A percentile compares a stretch with the other conserved stretches of the same genome.
Conservation (phyloP, 2,329 filamentous ascomycete species). For the Cercospora beticola region DNA sequence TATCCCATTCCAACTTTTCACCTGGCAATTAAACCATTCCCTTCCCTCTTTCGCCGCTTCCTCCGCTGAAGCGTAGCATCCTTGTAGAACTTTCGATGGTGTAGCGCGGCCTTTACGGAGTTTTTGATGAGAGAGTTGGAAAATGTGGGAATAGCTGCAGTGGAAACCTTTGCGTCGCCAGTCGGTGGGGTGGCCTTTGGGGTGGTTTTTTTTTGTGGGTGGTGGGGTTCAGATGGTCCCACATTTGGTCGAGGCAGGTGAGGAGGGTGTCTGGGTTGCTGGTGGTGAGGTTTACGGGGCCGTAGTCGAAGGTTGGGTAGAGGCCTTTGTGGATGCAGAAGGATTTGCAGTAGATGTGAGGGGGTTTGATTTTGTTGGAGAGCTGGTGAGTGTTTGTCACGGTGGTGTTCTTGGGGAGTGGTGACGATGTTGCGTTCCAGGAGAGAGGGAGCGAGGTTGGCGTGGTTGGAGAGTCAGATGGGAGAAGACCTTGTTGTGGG, state of each 20-base stretch:
- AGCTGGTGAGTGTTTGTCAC: neutral
- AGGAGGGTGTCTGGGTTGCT: neutral
- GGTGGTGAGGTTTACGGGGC: neutral
- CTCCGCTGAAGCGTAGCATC: neutral
- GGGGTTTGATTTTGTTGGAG: neutral
- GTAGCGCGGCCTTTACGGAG: neutral
- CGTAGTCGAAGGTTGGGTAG: neutral
- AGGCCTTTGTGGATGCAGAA: neutral
- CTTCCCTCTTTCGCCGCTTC: neutral
- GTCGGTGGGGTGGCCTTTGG: neutral
- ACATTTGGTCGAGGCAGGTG: neutral
- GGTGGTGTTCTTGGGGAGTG: neutral
- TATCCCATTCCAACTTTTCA: neutral
- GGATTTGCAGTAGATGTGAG: neutral
- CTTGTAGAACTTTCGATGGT: neutral
- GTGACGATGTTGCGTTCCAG: neutral
- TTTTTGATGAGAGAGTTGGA: neutral
- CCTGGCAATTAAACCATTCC: neutral
- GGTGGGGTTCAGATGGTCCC: neutral
- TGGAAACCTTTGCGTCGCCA: neutral
- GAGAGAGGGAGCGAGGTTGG: neutral
- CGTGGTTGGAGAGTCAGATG: neutral
- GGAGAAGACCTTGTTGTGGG: neutral
- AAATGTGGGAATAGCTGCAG: neutral
- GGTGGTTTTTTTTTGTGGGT: neutral